phyloP scores from a whole-genome alignment of 2,329 filamentous ascomycete genomes.

The Ilyonectria destructans region DNA sequence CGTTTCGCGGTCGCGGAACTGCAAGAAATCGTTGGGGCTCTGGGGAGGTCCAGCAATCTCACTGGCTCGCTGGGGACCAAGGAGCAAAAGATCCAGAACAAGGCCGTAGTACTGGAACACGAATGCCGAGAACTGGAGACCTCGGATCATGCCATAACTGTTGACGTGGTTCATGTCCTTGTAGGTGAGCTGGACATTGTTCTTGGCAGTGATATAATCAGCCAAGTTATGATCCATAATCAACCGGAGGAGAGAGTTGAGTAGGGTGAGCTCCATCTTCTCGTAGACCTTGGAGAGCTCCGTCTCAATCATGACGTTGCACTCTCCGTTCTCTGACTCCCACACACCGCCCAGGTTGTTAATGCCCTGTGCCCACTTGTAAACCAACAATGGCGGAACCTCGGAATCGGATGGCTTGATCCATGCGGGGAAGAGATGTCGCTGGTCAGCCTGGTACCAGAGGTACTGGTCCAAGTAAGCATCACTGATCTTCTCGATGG shows the following conservation, averaged over 20 bases:
- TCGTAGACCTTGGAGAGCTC: slow-evolving; percentile 99
- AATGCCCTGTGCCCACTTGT: slow-evolving; percentile 99
- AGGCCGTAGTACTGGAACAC: slow-evolving; percentile 99
- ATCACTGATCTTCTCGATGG: slow-evolving; percentile 99
- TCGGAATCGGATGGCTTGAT: slow-evolving; percentile 99
- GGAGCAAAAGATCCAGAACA: slow-evolving; percentile 91
- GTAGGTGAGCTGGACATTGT: slow-evolving; percentile 99
- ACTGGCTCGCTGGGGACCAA: slow-evolving; percentile 95
- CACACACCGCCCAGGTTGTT: slow-evolving; percentile 98
- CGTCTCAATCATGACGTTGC: slow-evolving; percentile 98
- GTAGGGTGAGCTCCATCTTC: slow-evolving; percentile 96
- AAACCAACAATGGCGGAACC: slow-evolving; percentile 92
- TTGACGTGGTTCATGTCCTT: slow-evolving; percentile 99
- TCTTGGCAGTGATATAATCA: slow-evolving; percentile 99
- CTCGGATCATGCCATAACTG: slow-evolving; percentile 98
- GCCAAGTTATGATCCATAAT: slow-evolving; percentile 99
- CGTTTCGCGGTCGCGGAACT: slow-evolving; percentile 94
- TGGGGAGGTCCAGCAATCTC: slow-evolving; percentile 97
- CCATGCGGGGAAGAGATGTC: slow-evolving; percentile 97
- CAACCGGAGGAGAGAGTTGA: slow-evolving; percentile 92
- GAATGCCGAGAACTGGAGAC: slow-evolving; percentile 97
- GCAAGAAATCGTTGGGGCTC: slow-evolving; percentile 96
- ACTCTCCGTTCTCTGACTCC: slow-evolving; percentile 94
- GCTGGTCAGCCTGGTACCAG: slow-evolving; percentile 99
- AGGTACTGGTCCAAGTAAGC: slow-evolving; percentile 98